Evolutionary conservation across 2,329 filamentous ascomycete genomes (phyloP), one percentile per base, ranked within the genome.

Genomic region (Scorias spongiosa): DNA sequence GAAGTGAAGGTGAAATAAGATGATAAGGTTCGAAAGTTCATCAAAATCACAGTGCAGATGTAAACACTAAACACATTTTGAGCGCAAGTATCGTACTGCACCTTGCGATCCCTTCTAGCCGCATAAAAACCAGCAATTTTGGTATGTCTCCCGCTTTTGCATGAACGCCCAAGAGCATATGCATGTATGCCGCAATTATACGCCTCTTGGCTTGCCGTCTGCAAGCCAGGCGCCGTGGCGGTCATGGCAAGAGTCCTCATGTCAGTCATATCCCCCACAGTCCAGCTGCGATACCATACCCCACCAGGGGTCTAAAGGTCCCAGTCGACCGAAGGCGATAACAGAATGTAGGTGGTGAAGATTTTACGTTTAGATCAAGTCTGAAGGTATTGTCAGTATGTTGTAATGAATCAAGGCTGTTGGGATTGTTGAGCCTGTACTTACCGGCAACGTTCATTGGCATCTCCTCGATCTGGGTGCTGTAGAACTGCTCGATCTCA

Each of bases 401-500:
- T 7, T 26, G 20, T 26, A 7, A 26, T 10, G 80, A 85, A 57
- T 87, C 81, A 62, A 10, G 80, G 80, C 40, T 48, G 43, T 47
- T 44, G 39, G 47, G 14, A 10, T 30, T 43, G 20, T 17, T n/a
- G 38, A 12, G 15, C 37, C 14, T 39, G 39, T 40, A 67, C 73
- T 62, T 70, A 74, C 71, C 73, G 63, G 76, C 75, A 67, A 81
- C 78, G 69, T 81, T 81, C 91, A 98, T 96, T 63, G 91, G 91
- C 91, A 98, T 98, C 79, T 98, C 91, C 74, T 98, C 91, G 57
- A 98, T 96, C 75, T 98, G 91, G 68, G 91, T 98, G 79, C 86
- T 94, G 82, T 98, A 98, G 79, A 96, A 98, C 74, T 95, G 86
- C 71, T 98, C 91, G 60, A 98, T 98, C 71, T 98, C 91, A 67